These are phyloP conservation scores for Calycina marina DNA, from an alignment of 2,329 filamentous ascomycete species.

Conservation along the genomic window DNA sequence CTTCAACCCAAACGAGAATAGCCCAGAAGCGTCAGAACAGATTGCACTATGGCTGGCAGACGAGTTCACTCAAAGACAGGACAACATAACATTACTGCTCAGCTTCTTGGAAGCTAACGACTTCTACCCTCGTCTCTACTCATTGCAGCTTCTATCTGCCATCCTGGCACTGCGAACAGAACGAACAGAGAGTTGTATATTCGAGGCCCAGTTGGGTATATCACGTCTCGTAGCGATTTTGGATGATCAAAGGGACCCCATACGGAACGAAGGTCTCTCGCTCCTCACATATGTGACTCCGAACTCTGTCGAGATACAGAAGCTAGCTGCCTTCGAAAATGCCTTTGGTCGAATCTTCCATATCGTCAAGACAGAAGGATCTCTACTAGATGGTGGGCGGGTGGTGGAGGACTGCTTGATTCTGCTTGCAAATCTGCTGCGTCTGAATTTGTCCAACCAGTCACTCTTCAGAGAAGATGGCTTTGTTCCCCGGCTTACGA, in stretches of 20 bases:
- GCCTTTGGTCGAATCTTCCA: constrained; percentile 78
- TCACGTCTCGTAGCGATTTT: constrained; percentile 71
- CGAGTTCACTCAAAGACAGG: constrained; percentile 94
- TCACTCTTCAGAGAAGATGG: constrained; percentile 86
- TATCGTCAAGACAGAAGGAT: constrained; percentile 71
- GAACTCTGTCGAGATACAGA: constrained; percentile 77
- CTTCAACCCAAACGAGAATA: constrained; percentile 57
- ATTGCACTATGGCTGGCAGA: constrained; percentile 93
- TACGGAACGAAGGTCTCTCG: constrained; percentile 77
- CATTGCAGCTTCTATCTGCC: constrained; percentile 74
- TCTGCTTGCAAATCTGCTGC: constrained; percentile 75
- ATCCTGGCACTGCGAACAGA: constrained; percentile 78
- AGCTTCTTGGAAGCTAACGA: constrained; percentile 78
- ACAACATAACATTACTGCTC: constrained; percentile 84
- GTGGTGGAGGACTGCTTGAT: constrained; percentile 88
- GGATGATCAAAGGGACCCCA: constrained; percentile 72
- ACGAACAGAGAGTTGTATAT: constrained; percentile 85
- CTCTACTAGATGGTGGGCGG: constrained; percentile 67
- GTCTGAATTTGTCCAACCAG: constrained; percentile 82
- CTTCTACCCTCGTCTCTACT: constrained; percentile 84
- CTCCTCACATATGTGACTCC: constrained; percentile 81
- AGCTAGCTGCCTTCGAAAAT: constrained; percentile 89
- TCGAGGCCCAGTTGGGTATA: constrained; percentile 77
- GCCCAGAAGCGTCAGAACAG: constrained; percentile 88
- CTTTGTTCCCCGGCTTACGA: constrained; percentile 57